phyloP scores from a whole-genome alignment of 352 stramenopile species.

The Phytophthora vignae region DNA sequence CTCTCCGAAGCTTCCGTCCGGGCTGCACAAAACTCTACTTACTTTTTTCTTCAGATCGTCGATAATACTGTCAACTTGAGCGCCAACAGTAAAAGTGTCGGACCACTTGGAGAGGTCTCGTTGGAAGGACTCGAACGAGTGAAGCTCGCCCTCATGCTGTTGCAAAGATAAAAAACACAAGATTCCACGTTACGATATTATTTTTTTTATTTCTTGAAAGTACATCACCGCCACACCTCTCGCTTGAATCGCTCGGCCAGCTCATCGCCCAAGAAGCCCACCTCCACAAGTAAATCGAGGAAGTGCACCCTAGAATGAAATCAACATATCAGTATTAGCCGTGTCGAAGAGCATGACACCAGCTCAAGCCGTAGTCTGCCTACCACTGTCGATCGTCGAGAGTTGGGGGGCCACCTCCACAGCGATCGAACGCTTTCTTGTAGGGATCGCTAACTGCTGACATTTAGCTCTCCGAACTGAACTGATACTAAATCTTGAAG shows the following conservation, averaged over 20 bases:
- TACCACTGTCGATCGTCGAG: slow-evolving; percentile 15
- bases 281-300: slow-evolving; percentile 10
- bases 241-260: slow-evolving; percentile 7
- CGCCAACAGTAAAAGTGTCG: not conserved
- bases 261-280: slow-evolving; percentile 11
- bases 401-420: not conserved
- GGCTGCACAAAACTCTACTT: not conserved
- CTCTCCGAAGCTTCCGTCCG: not conserved
- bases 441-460: slow-evolving; percentile 6
- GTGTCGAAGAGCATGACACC: not conserved
- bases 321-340: not conserved
- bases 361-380: not conserved
- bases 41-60: slow-evolving; percentile 20
- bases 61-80: slow-evolving; percentile 16
- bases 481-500: not conserved
- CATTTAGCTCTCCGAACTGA: not conserved
- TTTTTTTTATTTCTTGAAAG: no score
- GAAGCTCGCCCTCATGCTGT: slow-evolving; percentile 11
- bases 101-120: slow-evolving; percentile 9
- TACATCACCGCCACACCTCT: not conserved
- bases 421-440: slow-evolving; percentile 16
- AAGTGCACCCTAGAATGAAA: slow-evolving; percentile 7
- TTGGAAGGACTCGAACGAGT: slow-evolving; percentile 20
- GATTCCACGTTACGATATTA: not conserved
- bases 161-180: not conserved